Conservation (phyloP, 768 basidiomycete genomes). For the Kwoniella newhampshirensis region DNA sequence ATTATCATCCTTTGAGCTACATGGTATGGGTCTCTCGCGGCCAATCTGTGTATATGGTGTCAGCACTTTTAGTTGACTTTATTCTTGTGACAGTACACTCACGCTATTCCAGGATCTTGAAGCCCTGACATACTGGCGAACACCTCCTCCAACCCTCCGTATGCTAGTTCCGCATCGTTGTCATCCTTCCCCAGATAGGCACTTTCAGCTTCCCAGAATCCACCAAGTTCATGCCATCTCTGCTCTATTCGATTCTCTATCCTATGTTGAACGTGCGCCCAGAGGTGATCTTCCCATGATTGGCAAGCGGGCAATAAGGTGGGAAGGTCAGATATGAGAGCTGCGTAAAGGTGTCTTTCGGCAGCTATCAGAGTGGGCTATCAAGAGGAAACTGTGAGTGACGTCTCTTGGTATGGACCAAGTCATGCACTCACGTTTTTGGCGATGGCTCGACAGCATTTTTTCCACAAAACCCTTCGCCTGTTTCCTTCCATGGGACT, state of each 20-base stretch:
- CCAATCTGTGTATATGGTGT: constrained; percentile 20
- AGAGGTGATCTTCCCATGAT: constrained; percentile 94
- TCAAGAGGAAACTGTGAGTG: neutral
- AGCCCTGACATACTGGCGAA: constrained; percentile 49
- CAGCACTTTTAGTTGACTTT: constrained; percentile 1
- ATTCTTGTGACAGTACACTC: constrained; percentile 17
- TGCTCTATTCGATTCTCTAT: constrained; percentile 65
- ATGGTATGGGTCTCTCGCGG: constrained; percentile 52
- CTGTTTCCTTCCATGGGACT: constrained; percentile 63
- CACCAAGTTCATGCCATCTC: constrained; percentile 57
- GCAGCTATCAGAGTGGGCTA: constrained; percentile 64
- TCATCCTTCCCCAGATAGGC: constrained; percentile 53
- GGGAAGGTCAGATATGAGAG: constrained; percentile 69
- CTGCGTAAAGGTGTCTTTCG: constrained; percentile 85
- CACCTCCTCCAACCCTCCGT: constrained; percentile 48
- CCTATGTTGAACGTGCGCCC: constrained; percentile 77
- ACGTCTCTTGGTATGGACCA: neutral
- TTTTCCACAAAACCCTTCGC: constrained; percentile 80
- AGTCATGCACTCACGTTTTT: constrained; percentile 63
- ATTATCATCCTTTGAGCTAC: constrained; percentile 54
- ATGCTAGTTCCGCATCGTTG: constrained; percentile 66
- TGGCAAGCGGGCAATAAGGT: constrained; percentile 69
- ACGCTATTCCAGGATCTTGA: constrained; percentile 47
- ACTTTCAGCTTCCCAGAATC: constrained; percentile 75
- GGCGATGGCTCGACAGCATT: constrained; percentile 74